A percentile compares a stretch with the other conserved stretches of the same genome.
Evolutionary conservation across 257 asterid genomes (phyloP).

Genomic region (Petrea volubilis): DNA sequence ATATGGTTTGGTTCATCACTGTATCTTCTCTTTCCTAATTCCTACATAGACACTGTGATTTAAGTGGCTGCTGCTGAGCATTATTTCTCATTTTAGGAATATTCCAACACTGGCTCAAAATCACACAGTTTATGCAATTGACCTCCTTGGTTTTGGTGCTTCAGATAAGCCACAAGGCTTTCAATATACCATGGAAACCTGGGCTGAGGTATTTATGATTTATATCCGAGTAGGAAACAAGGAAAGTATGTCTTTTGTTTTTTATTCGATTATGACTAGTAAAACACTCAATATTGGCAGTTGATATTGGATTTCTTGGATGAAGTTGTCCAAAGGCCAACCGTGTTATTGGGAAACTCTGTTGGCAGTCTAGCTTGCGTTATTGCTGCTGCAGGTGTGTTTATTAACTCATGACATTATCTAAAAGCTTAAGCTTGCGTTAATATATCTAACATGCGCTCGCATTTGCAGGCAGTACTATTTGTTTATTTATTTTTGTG

Average conservation of each 20-base stretch:
- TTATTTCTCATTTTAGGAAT: slow-evolving; percentile 48
- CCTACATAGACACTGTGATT: too few species aligned
- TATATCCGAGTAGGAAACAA: slow-evolving; percentile 1
- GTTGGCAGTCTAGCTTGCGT: slow-evolving; percentile 98
- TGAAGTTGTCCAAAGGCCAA: slow-evolving; percentile 69
- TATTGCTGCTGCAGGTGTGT: slow-evolving; percentile 82
- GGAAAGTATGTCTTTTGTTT: not conserved
- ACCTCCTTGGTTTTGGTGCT: slow-evolving; percentile 96
- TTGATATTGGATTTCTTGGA: slow-evolving; percentile 77
- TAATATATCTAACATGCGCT: too few species aligned
- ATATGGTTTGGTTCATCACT: too few species aligned
- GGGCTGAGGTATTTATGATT: slow-evolving; percentile 63
- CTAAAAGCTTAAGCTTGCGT: too few species aligned
- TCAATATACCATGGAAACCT: slow-evolving; percentile 71
- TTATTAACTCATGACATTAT: not conserved
- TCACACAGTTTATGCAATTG: slow-evolving; percentile 73
- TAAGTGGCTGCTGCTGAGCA: slow-evolving; percentile 3
- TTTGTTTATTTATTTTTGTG: too few species aligned
- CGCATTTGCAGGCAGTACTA: too few species aligned
- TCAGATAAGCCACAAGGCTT: slow-evolving; percentile 91
- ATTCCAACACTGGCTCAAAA: slow-evolving; percentile 62
- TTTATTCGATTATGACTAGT: slow-evolving; percentile 8
- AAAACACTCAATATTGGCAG: slow-evolving; percentile 36
- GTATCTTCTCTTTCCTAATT: too few species aligned
- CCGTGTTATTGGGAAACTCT: slow-evolving; percentile 83